phyloP scores from a whole-genome alignment of 176 grass and related monocot genomes.

The Aegilops umbellulata region DNA sequence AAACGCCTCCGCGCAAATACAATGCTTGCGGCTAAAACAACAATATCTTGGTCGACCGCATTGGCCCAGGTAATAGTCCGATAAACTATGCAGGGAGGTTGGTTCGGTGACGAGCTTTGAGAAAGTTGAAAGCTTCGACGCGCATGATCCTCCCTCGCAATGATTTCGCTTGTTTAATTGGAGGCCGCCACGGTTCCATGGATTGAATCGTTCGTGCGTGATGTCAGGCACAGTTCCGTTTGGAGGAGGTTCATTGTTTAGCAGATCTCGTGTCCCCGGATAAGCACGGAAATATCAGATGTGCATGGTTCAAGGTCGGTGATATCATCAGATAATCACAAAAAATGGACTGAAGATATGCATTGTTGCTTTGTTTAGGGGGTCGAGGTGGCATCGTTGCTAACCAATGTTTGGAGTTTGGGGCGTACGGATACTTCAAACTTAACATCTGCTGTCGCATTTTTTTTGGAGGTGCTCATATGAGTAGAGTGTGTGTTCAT shows the following conservation, averaged over 20 bases:
- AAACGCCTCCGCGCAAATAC: conserved; percentile 22
- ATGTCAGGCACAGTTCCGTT: background rate
- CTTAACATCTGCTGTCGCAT: too few relatives aligned
- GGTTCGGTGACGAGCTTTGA: background rate
- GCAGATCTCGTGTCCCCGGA: background rate
- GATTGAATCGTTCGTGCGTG: background rate
- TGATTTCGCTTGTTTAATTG: background rate
- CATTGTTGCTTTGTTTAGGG: background rate
- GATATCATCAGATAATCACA: conserved; percentile 2
- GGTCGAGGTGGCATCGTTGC: background rate
- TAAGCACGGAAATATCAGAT: background rate
- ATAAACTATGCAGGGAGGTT: background rate
- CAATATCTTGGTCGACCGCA: conserved; percentile 36
- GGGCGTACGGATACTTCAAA: too few relatives aligned
- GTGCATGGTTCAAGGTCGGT: conserved; percentile 15
- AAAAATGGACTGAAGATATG: background rate
- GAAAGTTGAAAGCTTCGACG: conserved; percentile 24
- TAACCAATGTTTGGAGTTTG: too few relatives aligned
- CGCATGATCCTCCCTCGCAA: background rate
- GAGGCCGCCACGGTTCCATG: background rate
- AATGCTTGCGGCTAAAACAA: conserved; percentile 21
- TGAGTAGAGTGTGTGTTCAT: too few relatives aligned
- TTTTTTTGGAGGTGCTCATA: too few relatives aligned
- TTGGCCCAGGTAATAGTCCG: conserved; percentile 4
- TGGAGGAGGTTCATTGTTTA: background rate